phyloP scores from a whole-genome alignment of 2,329 filamentous ascomycete species.

The Huntiella omanensis region DNA sequence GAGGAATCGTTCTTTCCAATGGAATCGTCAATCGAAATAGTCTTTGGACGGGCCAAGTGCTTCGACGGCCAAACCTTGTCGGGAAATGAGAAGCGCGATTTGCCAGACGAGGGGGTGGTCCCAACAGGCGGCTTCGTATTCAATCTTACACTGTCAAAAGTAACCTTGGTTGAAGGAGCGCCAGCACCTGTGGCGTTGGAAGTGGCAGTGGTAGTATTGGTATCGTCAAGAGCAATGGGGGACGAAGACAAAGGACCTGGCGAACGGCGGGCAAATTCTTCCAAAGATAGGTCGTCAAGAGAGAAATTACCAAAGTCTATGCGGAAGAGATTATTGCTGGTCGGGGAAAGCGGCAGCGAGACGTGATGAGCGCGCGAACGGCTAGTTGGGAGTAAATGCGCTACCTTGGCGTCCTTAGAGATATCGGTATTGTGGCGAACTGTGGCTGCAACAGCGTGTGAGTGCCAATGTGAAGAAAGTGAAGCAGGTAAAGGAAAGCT shows the following conservation, averaged over 20 bases:
- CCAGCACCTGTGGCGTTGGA: background rate
- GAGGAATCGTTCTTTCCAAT: no score
- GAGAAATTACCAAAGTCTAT: constrained; percentile 8
- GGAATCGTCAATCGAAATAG: constrained; percentile 1
- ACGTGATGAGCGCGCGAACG: constrained; percentile 6
- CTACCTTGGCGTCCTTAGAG: background rate
- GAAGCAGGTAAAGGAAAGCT: background rate
- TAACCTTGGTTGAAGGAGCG: background rate
- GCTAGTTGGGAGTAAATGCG: no score
- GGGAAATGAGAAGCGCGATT: constrained; percentile 8
- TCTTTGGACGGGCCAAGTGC: background rate
- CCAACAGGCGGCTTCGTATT: background rate
- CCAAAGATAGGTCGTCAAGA: constrained; percentile 6
- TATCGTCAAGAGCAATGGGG: background rate
- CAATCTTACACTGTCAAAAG: no score
- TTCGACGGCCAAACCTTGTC: constrained; percentile 7
- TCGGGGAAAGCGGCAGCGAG: constrained; percentile 6
- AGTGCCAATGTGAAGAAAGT: constrained; percentile 1
- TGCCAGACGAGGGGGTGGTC: background rate
- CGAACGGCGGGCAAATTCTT: constrained; percentile 3
- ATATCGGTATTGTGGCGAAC: background rate
- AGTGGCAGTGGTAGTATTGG: background rate
- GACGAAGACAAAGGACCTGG: background rate
- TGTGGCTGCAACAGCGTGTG: constrained; percentile 1
- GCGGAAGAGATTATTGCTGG: constrained; percentile 7